These are phyloP conservation scores for Xylaria sp. DNA, from an alignment of 495 filamentous ascomycete genomes.

Conservation along the genomic window DNA sequence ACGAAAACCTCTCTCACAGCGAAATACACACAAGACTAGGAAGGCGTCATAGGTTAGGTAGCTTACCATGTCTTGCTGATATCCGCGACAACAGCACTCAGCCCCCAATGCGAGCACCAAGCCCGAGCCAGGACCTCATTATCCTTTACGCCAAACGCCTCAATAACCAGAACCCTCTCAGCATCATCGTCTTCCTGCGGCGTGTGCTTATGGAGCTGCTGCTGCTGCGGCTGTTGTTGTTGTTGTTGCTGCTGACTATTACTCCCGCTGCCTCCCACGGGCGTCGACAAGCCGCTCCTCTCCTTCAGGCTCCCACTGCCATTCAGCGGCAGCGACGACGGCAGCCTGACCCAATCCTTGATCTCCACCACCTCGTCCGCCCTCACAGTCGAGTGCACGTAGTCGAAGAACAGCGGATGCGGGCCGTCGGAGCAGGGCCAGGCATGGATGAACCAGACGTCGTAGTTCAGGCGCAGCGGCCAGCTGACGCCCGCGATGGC, in stretches of 20 bases:
- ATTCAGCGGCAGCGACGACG: conserved; percentile 23
- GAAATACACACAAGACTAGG: neutral
- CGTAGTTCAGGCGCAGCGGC: conserved; percentile 66
- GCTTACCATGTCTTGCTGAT: conserved; percentile 68
- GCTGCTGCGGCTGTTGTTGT: conserved; percentile 16
- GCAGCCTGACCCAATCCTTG: conserved; percentile 62
- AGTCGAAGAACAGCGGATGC: conserved; percentile 74
- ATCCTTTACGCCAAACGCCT: conserved; percentile 72
- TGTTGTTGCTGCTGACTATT: conserved; percentile 19
- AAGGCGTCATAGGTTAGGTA: conserved; percentile 14
- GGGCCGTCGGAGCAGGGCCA: conserved; percentile 73
- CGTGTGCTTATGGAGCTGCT: conserved; percentile 8
- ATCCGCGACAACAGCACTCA: conserved; percentile 71
- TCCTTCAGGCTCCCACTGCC: conserved; percentile 31
- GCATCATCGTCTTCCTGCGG: conserved; percentile 47
- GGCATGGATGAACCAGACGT: conserved; percentile 70
- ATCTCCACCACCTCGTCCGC: conserved; percentile 67
- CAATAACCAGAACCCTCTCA: conserved; percentile 70
- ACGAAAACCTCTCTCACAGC: neutral
- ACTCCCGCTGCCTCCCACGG: conserved; percentile 32
- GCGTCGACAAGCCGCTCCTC: conserved; percentile 33
- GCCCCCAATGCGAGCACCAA: conserved; percentile 74
- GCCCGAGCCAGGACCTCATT: conserved; percentile 77
- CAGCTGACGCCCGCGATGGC: conserved; percentile 68
- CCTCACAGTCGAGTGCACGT: conserved; percentile 59